Percentiles rank a stretch among this genome's conserved stretches.
Evolutionary conservation across 1,284 basidiomycete species (phyloP).

Genomic region (Athelia sp.): DNA sequence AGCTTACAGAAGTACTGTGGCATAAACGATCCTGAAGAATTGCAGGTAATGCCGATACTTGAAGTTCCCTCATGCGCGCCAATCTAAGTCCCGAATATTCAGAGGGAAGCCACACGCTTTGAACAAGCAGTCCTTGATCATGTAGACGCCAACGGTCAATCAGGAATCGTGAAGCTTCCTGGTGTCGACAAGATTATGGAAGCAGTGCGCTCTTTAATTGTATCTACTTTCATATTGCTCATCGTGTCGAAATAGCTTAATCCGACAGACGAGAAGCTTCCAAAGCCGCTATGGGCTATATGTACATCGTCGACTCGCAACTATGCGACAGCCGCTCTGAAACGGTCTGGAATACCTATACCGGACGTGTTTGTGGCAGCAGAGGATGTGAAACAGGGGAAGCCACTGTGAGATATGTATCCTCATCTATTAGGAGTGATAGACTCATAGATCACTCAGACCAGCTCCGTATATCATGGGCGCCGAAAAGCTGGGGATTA

Average conservation of each 20-base stretch:
- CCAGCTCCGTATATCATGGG: conserved; percentile 85
- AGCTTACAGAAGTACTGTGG: conserved; percentile 71
- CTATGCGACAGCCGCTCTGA: conserved; percentile 54
- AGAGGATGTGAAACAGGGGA: conserved; percentile 76
- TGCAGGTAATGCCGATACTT: conserved; percentile 44
- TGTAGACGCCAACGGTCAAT: conserved; percentile 43
- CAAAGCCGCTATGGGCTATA: conserved; percentile 44
- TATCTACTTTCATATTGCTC: no score
- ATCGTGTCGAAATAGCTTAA: no score
- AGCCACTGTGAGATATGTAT: conserved; percentile 41
- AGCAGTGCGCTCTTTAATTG: conserved; percentile 37
- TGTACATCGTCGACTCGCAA: conserved; percentile 62
- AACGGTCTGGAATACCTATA: conserved; percentile 43
- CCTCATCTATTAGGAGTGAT: conserved; percentile 19
- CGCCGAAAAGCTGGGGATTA: conserved; percentile 27
- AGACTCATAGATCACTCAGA: conserved; percentile 29
- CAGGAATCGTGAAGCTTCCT: conserved; percentile 60
- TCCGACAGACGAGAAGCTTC: no score
- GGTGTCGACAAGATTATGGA: conserved; percentile 52
- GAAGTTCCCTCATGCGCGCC: neutral
- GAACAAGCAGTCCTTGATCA: conserved; percentile 61
- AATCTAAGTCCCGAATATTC: neutral
- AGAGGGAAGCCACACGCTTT: conserved; percentile 65
- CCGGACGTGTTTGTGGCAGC: conserved; percentile 73
- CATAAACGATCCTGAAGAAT: conserved; percentile 59